phyloP scores from a whole-genome alignment of 345 rosid species.

The Citrus unshiu region DNA sequence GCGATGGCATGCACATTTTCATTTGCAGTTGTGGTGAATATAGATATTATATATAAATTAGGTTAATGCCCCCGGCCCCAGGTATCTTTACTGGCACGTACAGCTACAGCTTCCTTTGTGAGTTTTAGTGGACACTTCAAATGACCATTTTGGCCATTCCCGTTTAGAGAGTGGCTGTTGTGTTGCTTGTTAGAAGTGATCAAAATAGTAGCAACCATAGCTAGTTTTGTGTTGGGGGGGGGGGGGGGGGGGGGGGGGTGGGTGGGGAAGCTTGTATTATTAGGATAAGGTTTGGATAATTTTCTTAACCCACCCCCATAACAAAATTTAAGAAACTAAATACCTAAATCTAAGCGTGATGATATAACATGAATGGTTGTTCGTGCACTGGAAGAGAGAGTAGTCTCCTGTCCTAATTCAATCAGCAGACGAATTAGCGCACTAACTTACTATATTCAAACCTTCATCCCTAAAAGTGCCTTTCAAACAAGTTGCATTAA shows the following conservation, averaged over 20 bases:
- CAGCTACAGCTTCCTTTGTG: neutral
- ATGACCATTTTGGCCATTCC: neutral
- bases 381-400: neutral
- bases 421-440: neutral
- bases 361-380: neutral
- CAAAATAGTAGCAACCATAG: too few relatives aligned
- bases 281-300: conserved; percentile 17
- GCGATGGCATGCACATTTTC: neutral
- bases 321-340: neutral
- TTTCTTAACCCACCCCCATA: neutral
- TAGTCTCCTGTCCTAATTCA: neutral
- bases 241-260: too few relatives aligned
- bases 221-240: too few relatives aligned
- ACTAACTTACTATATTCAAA: neutral
- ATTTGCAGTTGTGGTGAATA: neutral
- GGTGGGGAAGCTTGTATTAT: neutral
- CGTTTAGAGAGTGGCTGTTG: neutral
- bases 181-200: neutral
- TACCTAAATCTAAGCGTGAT: neutral
- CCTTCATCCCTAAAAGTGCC: neutral
- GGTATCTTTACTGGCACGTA: neutral
- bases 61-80: neutral
- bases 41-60: neutral
- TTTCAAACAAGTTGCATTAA: neutral
- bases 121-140: conserved; percentile 2